phyloP scores from a whole-genome alignment of 257 asterid genomes.

The Lycium ferocissimum region DNA sequence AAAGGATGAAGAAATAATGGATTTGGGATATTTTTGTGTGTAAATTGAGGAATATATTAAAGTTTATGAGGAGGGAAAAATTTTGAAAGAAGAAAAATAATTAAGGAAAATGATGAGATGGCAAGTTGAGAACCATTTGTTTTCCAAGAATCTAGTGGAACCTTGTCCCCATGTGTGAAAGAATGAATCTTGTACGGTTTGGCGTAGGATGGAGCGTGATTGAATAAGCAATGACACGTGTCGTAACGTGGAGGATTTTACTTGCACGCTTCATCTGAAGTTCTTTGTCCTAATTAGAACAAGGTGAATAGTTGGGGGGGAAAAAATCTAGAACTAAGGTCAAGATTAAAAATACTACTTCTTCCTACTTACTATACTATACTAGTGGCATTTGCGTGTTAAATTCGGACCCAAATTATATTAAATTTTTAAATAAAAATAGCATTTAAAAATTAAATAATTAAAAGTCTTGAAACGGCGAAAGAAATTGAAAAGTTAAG shows the following conservation, averaged over 20 bases:
- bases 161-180: neutral
- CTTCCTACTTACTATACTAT: too few species aligned
- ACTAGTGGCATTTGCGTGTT: too few species aligned
- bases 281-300: neutral
- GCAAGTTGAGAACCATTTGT: constrained; percentile 58
- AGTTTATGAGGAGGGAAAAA: constrained; percentile 59
- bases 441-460: too few species aligned
- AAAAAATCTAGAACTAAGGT: too few species aligned
- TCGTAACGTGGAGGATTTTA: neutral
- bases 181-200: constrained; percentile 41
- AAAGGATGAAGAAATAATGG: constrained; percentile 11
- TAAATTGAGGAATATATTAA: constrained; percentile 24
- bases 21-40: constrained; percentile 29
- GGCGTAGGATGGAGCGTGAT: constrained; percentile 26
- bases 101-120: constrained; percentile 57
- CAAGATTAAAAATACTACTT: too few species aligned
- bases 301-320: too few species aligned
- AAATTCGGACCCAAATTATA: too few species aligned
- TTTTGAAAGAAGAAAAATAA: constrained; percentile 28
- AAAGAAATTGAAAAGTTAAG: too few species aligned
- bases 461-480: too few species aligned
- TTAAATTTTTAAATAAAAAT: too few species aligned
- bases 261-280: constrained; percentile 11
- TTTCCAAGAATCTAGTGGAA: constrained; percentile 50
- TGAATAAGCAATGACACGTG: constrained; percentile 44